These are phyloP conservation scores for Saccharomyces pastorianus DNA, from an alignment of 1,139 yeast species.

Conservation along the genomic window DNA sequence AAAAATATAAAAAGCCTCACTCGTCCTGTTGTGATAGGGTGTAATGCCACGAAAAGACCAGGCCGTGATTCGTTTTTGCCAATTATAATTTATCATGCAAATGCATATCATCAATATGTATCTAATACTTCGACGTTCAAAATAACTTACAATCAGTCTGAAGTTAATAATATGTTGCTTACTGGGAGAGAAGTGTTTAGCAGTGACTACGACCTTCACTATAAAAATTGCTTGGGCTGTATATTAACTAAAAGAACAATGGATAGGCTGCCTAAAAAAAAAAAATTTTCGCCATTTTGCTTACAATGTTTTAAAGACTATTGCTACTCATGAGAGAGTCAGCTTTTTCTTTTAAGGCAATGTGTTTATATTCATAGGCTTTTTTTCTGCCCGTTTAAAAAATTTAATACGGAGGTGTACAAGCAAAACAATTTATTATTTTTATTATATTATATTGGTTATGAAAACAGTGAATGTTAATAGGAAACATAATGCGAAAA, in stretches of 20 bases:
- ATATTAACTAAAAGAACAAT: conserved; percentile 49
- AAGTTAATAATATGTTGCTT: conserved; percentile 39
- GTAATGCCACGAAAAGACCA: conserved; percentile 33
- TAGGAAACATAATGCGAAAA: not conserved
- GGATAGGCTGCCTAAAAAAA: conserved; percentile 35
- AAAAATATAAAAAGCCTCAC: conserved; percentile 28
- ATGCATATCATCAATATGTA: conserved; percentile 35
- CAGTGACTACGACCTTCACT: conserved; percentile 35
- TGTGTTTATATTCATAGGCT: not conserved
- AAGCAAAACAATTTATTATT: not conserved
- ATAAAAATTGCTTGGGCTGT: conserved; percentile 50
- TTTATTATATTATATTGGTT: not conserved
- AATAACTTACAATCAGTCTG: conserved; percentile 40
- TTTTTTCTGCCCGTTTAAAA: too few relatives aligned
- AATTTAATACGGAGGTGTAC: too few relatives aligned
- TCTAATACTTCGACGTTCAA: conserved; percentile 59
- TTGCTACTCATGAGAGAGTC: conserved; percentile 28
- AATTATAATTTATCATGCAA: conserved; percentile 46
- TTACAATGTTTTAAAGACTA: conserved; percentile 34
- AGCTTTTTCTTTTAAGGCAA: not conserved
- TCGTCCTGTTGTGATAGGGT: conserved; percentile 50
- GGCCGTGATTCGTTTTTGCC: conserved; percentile 36
- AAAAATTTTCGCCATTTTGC: conserved; percentile 31
- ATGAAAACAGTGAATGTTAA: not conserved
- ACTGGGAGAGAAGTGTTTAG: conserved; percentile 51